A percentile compares a stretch with the other conserved stretches of the same genome.
phyloP scores from a whole-genome alignment of 208 protist genomes.

The Wallacemonas sp. region DNA sequence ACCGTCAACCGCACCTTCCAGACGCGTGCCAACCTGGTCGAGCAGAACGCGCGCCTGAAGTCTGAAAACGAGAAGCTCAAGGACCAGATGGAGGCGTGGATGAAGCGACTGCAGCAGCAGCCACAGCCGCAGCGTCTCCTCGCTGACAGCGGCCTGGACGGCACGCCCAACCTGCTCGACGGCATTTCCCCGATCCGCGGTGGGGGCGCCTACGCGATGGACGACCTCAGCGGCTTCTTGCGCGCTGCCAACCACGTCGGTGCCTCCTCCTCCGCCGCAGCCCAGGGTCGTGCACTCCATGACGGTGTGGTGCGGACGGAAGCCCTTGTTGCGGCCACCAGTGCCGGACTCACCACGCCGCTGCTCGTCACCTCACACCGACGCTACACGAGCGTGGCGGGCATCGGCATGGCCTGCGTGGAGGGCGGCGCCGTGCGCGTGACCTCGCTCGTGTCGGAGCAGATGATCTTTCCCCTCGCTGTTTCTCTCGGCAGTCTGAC shows the following conservation, averaged over 20 bases:
- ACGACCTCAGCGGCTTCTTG: conserved; percentile 8
- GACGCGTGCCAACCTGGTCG: conserved; percentile 87
- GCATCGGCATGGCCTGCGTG: conserved; percentile 63
- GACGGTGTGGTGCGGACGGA: conserved; percentile 25
- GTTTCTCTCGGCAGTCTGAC: too few species aligned
- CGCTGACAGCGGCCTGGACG: not conserved
- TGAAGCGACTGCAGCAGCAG: conserved; percentile 15
- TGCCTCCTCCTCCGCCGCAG: not conserved
- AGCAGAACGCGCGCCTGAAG: conserved; percentile 61
- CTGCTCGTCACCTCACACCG: conserved; percentile 57
- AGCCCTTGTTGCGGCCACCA: conserved; percentile 34
- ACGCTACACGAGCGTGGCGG: conserved; percentile 49
- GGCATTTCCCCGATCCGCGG: conserved; percentile 18
- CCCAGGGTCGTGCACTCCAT: not conserved
- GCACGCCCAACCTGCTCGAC: not conserved
- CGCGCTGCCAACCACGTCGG: not conserved
- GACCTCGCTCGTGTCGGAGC: conserved; percentile 40
- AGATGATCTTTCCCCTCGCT: conserved; percentile 39
- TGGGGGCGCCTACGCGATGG: not conserved
- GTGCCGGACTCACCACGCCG: conserved; percentile 43
- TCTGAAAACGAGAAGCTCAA: conserved; percentile 64
- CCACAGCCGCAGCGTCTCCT: not conserved
- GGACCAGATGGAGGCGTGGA: conserved; percentile 59
- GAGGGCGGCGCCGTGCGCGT: conserved; percentile 55
- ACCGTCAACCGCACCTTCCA: conserved; percentile 88